A percentile compares a stretch with the other conserved stretches of the same genome.
These are phyloP conservation scores for Massarina eburnea DNA, from an alignment of 2,329 filamentous ascomycete genomes.

Conservation along the genomic window DNA sequence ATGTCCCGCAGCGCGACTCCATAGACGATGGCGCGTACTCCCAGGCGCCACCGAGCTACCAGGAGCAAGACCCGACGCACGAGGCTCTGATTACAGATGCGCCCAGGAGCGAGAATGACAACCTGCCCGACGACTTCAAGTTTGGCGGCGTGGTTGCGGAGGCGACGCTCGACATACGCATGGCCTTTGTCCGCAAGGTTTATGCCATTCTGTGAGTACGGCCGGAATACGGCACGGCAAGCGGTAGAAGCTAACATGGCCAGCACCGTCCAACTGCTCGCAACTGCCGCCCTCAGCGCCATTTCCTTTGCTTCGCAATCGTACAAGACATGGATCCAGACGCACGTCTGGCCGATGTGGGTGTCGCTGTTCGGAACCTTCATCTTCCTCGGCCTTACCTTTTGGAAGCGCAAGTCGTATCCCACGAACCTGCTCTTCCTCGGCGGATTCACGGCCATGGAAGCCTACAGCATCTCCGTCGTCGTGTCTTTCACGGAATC, in stretches of 20 bases:
- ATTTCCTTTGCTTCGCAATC: slow-evolving; percentile 79
- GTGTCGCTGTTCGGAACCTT: slow-evolving; percentile 62
- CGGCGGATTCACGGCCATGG: slow-evolving; percentile 81
- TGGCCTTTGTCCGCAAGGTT: slow-evolving; percentile 96
- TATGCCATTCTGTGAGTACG: slow-evolving; percentile 80
- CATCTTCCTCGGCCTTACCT: slow-evolving; percentile 41
- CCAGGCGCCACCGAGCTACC: slow-evolving; percentile 82
- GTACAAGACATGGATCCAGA: slow-evolving; percentile 87
- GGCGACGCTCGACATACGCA: slow-evolving; percentile 91
- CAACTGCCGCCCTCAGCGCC: slow-evolving; percentile 77
- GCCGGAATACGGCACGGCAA: neutral
- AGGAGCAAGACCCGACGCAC: slow-evolving; percentile 58
- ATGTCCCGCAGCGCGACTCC: slow-evolving; percentile 83
- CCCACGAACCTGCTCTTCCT: slow-evolving; percentile 95
- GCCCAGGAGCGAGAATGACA: slow-evolving; percentile 81
- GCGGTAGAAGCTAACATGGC: slow-evolving; percentile 12
- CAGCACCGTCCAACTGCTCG: slow-evolving; percentile 83
- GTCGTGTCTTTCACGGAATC: slow-evolving; percentile 89
- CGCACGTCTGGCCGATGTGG: slow-evolving; percentile 81
- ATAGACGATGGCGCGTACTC: slow-evolving; percentile 69
- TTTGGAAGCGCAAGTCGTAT: slow-evolving; percentile 63
- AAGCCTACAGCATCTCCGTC: slow-evolving; percentile 92
- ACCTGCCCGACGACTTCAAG: slow-evolving; percentile 97
- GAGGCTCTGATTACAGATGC: slow-evolving; percentile 63
- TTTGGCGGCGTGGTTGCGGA: slow-evolving; percentile 93